Evolutionary conservation across 1,284 basidiomycete species (phyloP).

Genomic region (Amylostereum areolatum): DNA sequence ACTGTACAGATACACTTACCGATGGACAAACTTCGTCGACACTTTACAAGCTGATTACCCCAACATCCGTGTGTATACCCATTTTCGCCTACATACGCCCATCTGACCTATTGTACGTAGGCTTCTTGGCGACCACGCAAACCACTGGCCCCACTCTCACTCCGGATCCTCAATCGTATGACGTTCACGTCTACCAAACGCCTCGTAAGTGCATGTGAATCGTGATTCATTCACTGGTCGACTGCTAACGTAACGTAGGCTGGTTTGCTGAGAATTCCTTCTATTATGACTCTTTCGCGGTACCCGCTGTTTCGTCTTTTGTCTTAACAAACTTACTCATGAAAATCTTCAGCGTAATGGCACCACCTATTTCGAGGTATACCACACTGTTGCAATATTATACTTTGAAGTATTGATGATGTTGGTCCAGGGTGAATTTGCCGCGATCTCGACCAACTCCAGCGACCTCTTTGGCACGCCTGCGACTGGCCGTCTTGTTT

Average conservation of each 20-base stretch:
- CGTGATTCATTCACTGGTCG: neutral
- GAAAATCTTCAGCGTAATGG: slow-evolving; percentile 35
- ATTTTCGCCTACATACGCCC: neutral
- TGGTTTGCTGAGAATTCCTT: slow-evolving; percentile 61
- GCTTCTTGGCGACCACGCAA: slow-evolving; percentile 54
- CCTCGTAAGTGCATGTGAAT: slow-evolving; percentile 35
- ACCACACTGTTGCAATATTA: slow-evolving; percentile 1
- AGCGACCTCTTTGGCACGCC: slow-evolving; percentile 46
- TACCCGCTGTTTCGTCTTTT: slow-evolving; percentile 17
- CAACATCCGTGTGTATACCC: slow-evolving; percentile 50
- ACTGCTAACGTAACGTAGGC: slow-evolving; percentile 8
- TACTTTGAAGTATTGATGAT: neutral
- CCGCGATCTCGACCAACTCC: slow-evolving; percentile 57
- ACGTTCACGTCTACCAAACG: slow-evolving; percentile 63
- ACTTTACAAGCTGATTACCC: slow-evolving; percentile 55
- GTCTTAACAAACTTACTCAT: neutral
- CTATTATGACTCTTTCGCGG: slow-evolving; percentile 51
- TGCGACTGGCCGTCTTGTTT: slow-evolving; percentile 47
- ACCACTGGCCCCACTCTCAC: slow-evolving; percentile 41
- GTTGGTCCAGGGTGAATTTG: slow-evolving; percentile 59
- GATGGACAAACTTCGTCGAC: slow-evolving; percentile 55
- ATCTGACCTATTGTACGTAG: slow-evolving; percentile 25
- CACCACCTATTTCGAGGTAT: slow-evolving; percentile 51
- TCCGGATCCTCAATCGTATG: slow-evolving; percentile 51
- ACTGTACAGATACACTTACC: slow-evolving; percentile 48